phyloP scores from a whole-genome alignment of 2,329 filamentous ascomycete genomes.

The Aotearoamyces nothofagi region DNA sequence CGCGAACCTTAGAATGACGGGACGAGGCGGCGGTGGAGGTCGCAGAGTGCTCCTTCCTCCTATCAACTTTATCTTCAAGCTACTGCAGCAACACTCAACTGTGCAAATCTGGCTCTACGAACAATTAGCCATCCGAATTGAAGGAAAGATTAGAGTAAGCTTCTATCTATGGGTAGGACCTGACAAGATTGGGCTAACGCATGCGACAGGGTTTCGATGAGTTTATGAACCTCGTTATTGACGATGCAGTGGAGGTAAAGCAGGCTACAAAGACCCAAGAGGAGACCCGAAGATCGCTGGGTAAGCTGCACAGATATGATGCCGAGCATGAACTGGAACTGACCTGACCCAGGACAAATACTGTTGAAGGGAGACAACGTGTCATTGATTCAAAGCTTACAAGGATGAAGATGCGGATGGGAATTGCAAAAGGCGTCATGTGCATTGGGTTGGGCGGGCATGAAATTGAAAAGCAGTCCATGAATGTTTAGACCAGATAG shows the following conservation, averaged over 20 bases:
- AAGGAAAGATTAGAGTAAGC: conserved; percentile 85
- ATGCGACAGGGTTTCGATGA: conserved; percentile 76
- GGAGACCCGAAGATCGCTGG: conserved; percentile 64
- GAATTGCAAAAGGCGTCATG: not conserved
- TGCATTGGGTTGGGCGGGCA: no score
- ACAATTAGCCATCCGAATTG: conserved; percentile 84
- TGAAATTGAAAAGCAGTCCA: no score
- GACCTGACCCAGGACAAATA: conserved; percentile 37
- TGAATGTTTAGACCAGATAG: no score
- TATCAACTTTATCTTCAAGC: conserved; percentile 88
- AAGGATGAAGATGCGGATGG: conserved; percentile 4
- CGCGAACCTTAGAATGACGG: conserved; percentile 15
- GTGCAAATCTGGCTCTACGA: conserved; percentile 97
- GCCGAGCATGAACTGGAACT: no score
- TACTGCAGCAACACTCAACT: conserved; percentile 60
- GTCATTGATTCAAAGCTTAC: conserved; percentile 37
- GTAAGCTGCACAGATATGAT: conserved; percentile 38
- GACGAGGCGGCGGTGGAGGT: conserved; percentile 24
- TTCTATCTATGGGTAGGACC: not conserved
- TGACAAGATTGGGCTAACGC: conserved; percentile 11
- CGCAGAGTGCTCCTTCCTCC: conserved; percentile 58
- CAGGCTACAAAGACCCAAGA: conserved; percentile 68
- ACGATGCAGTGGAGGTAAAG: conserved; percentile 88
- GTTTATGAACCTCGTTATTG: conserved; percentile 97
- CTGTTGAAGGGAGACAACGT: conserved; percentile 55